Evolutionary conservation across 345 rosid genomes (phyloP).

Genomic region (Eucalyptus lansdowneana): DNA sequence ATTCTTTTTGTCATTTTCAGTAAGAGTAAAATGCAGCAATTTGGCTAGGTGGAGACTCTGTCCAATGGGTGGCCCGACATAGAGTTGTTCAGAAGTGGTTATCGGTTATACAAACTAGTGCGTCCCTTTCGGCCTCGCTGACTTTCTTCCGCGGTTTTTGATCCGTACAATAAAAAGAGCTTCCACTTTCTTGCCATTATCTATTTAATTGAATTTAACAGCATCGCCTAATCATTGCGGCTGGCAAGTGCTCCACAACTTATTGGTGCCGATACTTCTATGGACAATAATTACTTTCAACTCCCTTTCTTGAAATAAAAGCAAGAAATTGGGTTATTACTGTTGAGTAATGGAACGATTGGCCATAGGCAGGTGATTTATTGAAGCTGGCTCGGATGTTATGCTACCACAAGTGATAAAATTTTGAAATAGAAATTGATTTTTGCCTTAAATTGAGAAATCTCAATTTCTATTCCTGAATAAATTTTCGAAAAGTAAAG

Average conservation of each 20-base stretch:
- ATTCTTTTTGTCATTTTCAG: not conserved
- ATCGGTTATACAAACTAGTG: not conserved
- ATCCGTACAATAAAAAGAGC: not conserved
- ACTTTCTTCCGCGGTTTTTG: not conserved
- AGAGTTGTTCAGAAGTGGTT: not conserved
- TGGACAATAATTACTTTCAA: not conserved
- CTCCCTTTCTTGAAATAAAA: not conserved
- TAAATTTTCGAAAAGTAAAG: too few relatives aligned
- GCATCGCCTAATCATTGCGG: not conserved
- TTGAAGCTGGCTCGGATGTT: not conserved
- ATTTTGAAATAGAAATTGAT: too few relatives aligned
- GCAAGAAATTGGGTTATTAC: not conserved
- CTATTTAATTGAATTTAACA: not conserved
- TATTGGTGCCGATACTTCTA: not conserved
- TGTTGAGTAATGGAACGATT: not conserved
- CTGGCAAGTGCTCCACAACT: not conserved
- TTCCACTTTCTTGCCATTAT: not conserved
- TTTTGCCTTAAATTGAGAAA: too few relatives aligned
- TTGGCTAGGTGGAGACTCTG: not conserved
- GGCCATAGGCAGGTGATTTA: not conserved
- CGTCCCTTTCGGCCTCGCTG: not conserved
- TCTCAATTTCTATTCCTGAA: too few relatives aligned
- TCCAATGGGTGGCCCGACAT: not conserved
- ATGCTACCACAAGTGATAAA: too few relatives aligned
- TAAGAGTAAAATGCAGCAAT: not conserved